Evolutionary conservation across 2,329 filamentous ascomycete genomes (phyloP), one percentile per base, ranked within the genome.

Genomic region (Exophiala alcalophila): DNA sequence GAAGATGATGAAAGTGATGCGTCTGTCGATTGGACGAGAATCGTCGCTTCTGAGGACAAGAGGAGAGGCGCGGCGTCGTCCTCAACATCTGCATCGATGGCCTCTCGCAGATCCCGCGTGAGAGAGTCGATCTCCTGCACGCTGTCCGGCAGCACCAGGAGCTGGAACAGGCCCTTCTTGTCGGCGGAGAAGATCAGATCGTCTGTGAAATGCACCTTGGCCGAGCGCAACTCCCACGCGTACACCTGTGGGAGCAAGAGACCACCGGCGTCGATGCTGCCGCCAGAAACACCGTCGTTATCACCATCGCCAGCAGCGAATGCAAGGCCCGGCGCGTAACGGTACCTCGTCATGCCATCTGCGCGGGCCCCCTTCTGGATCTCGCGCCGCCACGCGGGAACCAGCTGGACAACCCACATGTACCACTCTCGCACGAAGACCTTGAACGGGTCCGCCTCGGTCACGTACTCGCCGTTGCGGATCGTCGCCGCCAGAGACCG

Each of bases 181-280:
- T 43, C 33, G 5, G 31, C 21, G 1, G 37, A 30, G 40, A 62
- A 66, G 5, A 65, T 56, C 2, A 60, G 47, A 43, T 65, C 62
- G 30, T 66, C 63, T 1, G 57, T 65, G 40, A 65, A 64, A 4
- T 31, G 29, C 9, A 60, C 30, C 5, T 28, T 23, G 5, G 31
- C 29, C 3, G 50, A 37, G 16, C 44, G 53, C 26, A 50, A 49
- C 15, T 48, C 37, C 33, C 33, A 52, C 31, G 59, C 59, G 44
- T 64, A 67, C 0, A 64, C 59, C 36, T 66, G 64, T 2, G 61
- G 61, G 8, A 66, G 51, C 16, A 53, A 59, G 4, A 59, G 29
- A 1, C 64, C 63, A 5, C 64, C 64, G n/a, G n/a, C n/a, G n/a
- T n/a, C n/a, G n/a, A n/a, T n/a, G n/a, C n/a, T n/a, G n/a, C n/a